Base-by-base conservation (phyloP, 2,329 filamentous ascomycete genomes). In the Neofusicoccum ribis region DNA sequence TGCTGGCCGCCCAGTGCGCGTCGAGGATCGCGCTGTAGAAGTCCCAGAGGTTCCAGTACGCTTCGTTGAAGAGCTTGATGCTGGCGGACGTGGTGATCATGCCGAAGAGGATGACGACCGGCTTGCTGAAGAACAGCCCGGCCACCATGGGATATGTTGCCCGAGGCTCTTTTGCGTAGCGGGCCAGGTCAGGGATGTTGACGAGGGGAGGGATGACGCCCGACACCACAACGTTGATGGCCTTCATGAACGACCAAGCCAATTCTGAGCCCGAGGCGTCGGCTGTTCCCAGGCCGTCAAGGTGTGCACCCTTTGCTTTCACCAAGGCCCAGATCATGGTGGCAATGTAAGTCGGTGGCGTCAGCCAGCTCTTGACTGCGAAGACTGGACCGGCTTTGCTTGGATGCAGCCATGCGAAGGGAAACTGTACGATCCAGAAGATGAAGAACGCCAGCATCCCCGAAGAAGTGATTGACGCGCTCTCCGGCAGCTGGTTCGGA, bases 1-100 rank as follows among this genome's bases (percentile, higher is more conserved):
- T 56, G 4, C 12, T 7, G 0, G 78, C 71, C 0, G 71, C 68
- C 73, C 76, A 80, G 67, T 74, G 76, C 20, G 70, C 68, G 15
- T 74, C 72, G 9, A 80, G 70, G 4, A 80, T 74, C 1, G 72
- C 70, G 36, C 70, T 68, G 60, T 76, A 75, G 46, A 79, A 73
- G 67, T 80, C 77, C 77, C 77, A 79, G 0, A 76, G 67, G 64
- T 79, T 79, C 78, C 77, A 80, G 66, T 56, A 56, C 5, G 51
- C 27, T 34, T 56, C 71, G 12, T 77, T 76, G 47, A 73, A 70
- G 50, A 37, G 63, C 8, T 73, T 72, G 1, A 68, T 60, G 0
- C 72, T 69, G 11, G 75, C 74, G 3, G 73, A 72, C 3, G 76
- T 78, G 1, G 76, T 78, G 14, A 71, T 71, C 4, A 74, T 70